Base-by-base conservation (phyloP, 164 flowering plant species). In the Litsea cubeba region DNA sequence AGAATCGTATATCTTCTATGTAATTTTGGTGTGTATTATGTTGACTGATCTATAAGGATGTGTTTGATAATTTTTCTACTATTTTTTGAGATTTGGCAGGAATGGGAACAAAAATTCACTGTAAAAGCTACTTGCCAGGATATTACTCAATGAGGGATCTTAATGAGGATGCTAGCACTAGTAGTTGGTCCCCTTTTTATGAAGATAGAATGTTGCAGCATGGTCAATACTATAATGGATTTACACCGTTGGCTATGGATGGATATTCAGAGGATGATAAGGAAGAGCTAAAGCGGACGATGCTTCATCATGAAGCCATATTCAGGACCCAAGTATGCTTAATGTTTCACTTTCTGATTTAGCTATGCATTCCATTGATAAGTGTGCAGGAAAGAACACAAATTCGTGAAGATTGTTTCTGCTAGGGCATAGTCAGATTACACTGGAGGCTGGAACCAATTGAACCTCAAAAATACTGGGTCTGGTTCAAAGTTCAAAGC, bases 21-120 rank as follows among this genome's bases (percentile, higher is more conserved):
- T 20, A 28, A 11, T 54, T 15, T 66, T 12, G 32, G 28, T 20
- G 32, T 25, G 28, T 64, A 25, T 15, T 32, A 66, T 25, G 24
- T 23, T 63, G 46, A 40, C 46, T 40, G 26, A 12, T 63, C 30
- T 23, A 25, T 40, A 12, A 63, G 32, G 28, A 24, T 63, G 28
- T 60, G 8, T 60, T 40, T 54, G 20, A 54, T 63, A 23, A 11
- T 10, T 10, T 63, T 63, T 63, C 66, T 22, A 22, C 28, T 63
- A 22, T 12, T 24, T 22, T 63, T 63, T 8, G 66, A 54, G 60
- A 8, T 5, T 63, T 63, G 66, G 26, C 28, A 63, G 99, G 92
- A 75, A 93, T 92, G 99, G 97, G 97, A 88, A 85, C 93, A 82
- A 83, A 88, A 81, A 84, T 93, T 50, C 94, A 93, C 72, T 79